Percentiles rank a stretch among this genome's conserved stretches.
Evolutionary conservation across 2,329 filamentous ascomycete genomes (phyloP).

Genomic region (Setomelanomma holmii): DNA sequence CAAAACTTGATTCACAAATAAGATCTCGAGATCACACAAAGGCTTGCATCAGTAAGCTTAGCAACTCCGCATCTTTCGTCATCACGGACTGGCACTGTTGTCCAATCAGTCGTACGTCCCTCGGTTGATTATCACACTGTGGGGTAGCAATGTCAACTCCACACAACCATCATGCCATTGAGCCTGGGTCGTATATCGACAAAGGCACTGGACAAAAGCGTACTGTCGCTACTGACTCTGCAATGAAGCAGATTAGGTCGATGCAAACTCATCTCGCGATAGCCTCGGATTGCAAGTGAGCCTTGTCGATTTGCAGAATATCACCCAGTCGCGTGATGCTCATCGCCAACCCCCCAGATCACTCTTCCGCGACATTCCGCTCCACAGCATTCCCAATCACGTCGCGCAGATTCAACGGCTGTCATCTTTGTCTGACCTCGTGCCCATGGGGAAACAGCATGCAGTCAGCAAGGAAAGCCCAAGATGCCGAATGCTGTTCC

Average conservation of each 20-base stretch:
- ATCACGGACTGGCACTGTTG: not conserved
- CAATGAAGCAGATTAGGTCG: not conserved
- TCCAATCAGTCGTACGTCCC: not conserved
- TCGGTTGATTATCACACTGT: not conserved
- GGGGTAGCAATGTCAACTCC: not conserved
- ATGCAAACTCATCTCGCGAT: not conserved
- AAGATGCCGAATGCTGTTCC: constrained; percentile 1
- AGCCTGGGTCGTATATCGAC: no score
- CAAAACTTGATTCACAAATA: not conserved
- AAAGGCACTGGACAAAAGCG: no score
- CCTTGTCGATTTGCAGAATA: not conserved
- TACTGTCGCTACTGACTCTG: no score
- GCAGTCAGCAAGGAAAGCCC: constrained; percentile 1
- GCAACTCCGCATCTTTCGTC: not conserved
- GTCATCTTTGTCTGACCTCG: constrained; percentile 6
- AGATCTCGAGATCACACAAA: constrained; percentile 2
- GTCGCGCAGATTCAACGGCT: not conserved
- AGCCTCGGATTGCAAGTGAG: not conserved
- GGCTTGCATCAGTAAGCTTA: constrained; percentile 4
- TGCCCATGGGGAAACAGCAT: constrained; percentile 9
- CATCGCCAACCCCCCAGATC: not conserved
- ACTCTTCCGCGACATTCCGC: constrained; percentile 12
- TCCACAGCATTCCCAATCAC: constrained; percentile 10
- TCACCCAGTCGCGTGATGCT: not conserved
- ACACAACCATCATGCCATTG: no score